A percentile compares a stretch with the other conserved stretches of the same genome.
Conservation (phyloP, 768 basidiomycete species). For the Podaxis mareebaensis region DNA sequence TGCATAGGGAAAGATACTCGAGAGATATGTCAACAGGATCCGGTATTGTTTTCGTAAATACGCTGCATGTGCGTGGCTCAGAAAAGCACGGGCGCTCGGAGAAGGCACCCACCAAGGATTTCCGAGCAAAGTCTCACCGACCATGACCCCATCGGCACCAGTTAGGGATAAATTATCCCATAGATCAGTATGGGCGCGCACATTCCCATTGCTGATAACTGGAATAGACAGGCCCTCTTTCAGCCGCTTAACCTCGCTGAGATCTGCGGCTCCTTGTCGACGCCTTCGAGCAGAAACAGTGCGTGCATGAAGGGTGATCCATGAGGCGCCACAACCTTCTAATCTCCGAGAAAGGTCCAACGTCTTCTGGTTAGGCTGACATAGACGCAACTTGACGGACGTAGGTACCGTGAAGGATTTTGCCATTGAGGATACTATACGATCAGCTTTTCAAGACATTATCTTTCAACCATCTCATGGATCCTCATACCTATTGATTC, state of each 20-base stretch:
- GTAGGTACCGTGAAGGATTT: conserved; percentile 63
- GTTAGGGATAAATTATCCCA: conserved; percentile 53
- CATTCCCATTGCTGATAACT: conserved; percentile 81
- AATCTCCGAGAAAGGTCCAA: conserved; percentile 55
- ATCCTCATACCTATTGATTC: conserved; percentile 55
- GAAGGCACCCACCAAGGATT: conserved; percentile 64
- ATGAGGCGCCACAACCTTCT: conserved; percentile 66
- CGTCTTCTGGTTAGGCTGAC: conserved; percentile 56
- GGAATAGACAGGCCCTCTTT: conserved; percentile 53
- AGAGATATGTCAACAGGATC: conserved; percentile 68
- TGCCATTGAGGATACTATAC: conserved; percentile 63
- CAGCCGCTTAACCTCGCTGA: conserved; percentile 56
- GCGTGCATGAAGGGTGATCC: conserved; percentile 75
- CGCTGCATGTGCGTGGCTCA: conserved; percentile 34
- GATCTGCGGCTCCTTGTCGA: conserved; percentile 71
- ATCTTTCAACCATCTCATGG: neutral
- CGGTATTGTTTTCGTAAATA: conserved; percentile 53
- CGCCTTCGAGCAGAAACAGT: conserved; percentile 70
- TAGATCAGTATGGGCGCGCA: conserved; percentile 60
- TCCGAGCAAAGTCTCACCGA: conserved; percentile 72
- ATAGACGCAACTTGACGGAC: conserved; percentile 62
- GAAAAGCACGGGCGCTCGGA: neutral
- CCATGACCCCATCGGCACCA: conserved; percentile 76
- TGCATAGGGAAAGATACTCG: conserved; percentile 69
- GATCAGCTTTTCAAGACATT: neutral